These are phyloP conservation scores for Ascochyta rabiei DNA, from an alignment of 2,329 filamentous ascomycete genomes.

Conservation along the genomic window DNA sequence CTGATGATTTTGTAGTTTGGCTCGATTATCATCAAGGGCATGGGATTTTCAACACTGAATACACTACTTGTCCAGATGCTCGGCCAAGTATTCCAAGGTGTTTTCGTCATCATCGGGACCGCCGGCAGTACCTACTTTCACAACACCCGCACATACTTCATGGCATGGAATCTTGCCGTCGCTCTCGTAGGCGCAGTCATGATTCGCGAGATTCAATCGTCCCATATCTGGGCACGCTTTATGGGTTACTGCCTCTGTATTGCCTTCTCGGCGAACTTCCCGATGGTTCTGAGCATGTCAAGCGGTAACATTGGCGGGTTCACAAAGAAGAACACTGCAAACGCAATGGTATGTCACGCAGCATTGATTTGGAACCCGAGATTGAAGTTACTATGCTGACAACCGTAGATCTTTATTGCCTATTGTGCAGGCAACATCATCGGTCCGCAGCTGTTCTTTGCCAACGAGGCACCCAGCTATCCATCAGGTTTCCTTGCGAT, in stretches of 20 bases:
- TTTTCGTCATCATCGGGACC: slow-evolving; percentile 22
- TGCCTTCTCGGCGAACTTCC: slow-evolving; percentile 51
- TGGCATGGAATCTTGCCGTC: slow-evolving; percentile 20
- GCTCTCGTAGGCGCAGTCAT: slow-evolving; percentile 33
- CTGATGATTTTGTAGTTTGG: slow-evolving; percentile 21
- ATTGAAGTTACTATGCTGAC: neutral
- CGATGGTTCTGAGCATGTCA: slow-evolving; percentile 35
- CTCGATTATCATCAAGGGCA: slow-evolving; percentile 32
- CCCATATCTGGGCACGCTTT: slow-evolving; percentile 21
- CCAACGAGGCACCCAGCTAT: slow-evolving; percentile 5
- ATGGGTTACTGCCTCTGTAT: slow-evolving; percentile 39
- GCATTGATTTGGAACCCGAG: neutral
- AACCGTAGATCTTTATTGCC: slow-evolving; percentile 14
- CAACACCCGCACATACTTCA: slow-evolving; percentile 21
- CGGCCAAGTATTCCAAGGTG: slow-evolving; percentile 23
- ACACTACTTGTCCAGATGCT: slow-evolving; percentile 28
- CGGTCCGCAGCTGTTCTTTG: slow-evolving; percentile 13
- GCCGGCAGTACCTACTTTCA: slow-evolving; percentile 18
- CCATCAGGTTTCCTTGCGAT: slow-evolving; percentile 19
- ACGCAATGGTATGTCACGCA: slow-evolving; percentile 37
- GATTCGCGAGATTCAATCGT: slow-evolving; percentile 26
- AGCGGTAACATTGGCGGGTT: slow-evolving; percentile 46
- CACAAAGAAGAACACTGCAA: slow-evolving; percentile 61
- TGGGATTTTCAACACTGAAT: slow-evolving; percentile 46
- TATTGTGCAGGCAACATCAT: slow-evolving; percentile 19